phyloP scores from a whole-genome alignment of 169 alveolate genomes.

The Cyclospora cayetanensis region DNA sequence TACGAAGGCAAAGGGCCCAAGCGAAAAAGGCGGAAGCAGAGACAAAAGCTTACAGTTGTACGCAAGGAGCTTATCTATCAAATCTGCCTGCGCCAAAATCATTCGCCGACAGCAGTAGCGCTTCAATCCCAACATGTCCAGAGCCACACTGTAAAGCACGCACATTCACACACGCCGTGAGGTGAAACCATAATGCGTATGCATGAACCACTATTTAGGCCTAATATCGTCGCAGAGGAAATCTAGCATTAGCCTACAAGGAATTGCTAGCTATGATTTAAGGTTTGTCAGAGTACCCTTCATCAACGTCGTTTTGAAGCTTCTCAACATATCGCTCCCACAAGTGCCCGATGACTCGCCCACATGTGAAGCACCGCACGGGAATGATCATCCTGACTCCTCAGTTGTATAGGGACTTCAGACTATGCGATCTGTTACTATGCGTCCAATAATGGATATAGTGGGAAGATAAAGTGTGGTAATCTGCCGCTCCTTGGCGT shows the following conservation, averaged over 20 bases:
- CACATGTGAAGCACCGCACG: constrained; percentile 99
- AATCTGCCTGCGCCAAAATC: constrained; percentile 98
- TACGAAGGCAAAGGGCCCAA: too few relatives aligned
- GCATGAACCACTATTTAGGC: not conserved
- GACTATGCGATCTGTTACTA: too few relatives aligned
- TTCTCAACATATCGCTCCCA: constrained; percentile 96
- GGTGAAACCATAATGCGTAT: not conserved
- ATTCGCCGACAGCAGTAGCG: constrained; percentile 93
- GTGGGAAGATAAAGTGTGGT: too few relatives aligned
- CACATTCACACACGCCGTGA: not conserved
- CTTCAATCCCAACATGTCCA: constrained; percentile 93
- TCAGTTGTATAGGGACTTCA: too few relatives aligned
- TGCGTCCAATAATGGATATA: too few relatives aligned
- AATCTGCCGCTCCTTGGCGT: too few relatives aligned
- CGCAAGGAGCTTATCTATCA: constrained; percentile 96
- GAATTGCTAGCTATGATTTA: not conserved
- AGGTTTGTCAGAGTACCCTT: constrained; percentile 82
- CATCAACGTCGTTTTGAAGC: constrained; percentile 90
- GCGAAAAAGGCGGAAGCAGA: too few relatives aligned
- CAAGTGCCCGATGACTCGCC: constrained; percentile 98
- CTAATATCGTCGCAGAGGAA: not conserved
- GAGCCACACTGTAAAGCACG: constrained; percentile 87
- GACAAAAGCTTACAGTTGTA: constrained; percentile 94
- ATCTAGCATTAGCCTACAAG: not conserved
- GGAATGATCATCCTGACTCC: constrained; percentile 97